Percentiles rank a stretch among this genome's conserved stretches.
Evolutionary conservation across 495 filamentous ascomycete species (phyloP).

Genomic region (Hyaloscypha finlandica): DNA sequence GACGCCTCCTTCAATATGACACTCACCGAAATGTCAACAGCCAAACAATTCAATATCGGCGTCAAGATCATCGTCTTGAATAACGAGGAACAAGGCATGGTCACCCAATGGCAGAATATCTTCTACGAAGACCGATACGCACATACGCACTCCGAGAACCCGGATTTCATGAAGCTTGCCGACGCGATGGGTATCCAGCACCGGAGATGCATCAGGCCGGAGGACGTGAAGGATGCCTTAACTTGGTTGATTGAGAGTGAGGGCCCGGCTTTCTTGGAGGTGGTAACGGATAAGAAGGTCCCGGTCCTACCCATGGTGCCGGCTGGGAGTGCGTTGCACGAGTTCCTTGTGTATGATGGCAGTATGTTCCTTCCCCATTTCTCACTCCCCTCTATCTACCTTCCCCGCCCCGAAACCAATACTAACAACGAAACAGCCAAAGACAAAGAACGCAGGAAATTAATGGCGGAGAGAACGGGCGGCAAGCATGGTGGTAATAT

Average conservation of each 20-base stretch:
- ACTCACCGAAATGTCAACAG: slow-evolving; percentile 86
- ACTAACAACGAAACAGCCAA: slow-evolving; percentile 50
- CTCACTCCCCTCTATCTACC: slow-evolving; percentile 21
- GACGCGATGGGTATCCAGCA: slow-evolving; percentile 81
- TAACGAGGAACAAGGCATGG: slow-evolving; percentile 97
- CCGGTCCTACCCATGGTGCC: slow-evolving; percentile 98
- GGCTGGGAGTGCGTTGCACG: slow-evolving; percentile 80
- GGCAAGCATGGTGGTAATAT: slow-evolving; percentile 42
- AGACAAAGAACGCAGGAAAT: slow-evolving; percentile 69
- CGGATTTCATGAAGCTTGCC: slow-evolving; percentile 82
- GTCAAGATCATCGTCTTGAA: slow-evolving; percentile 91
- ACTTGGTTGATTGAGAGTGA: slow-evolving; percentile 86
- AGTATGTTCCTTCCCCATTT: slow-evolving; percentile 45
- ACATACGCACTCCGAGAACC: slow-evolving; percentile 89
- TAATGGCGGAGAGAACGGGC: slow-evolving; percentile 70
- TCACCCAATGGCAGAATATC: slow-evolving; percentile 92
- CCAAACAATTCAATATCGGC: slow-evolving; percentile 87
- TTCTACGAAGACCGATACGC: slow-evolving; percentile 93
- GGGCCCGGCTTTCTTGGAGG: slow-evolving; percentile 71
- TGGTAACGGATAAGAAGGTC: slow-evolving; percentile 82
- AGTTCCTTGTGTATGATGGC: slow-evolving; percentile 90
- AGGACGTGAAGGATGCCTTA: slow-evolving; percentile 74
- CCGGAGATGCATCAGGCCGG: slow-evolving; percentile 62
- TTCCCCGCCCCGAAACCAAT: neutral
- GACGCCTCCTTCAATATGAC: slow-evolving; percentile 99